These are phyloP conservation scores for Myriosclerotinia scirpicola DNA, from an alignment of 2,329 filamentous ascomycete genomes.

Conservation along the genomic window DNA sequence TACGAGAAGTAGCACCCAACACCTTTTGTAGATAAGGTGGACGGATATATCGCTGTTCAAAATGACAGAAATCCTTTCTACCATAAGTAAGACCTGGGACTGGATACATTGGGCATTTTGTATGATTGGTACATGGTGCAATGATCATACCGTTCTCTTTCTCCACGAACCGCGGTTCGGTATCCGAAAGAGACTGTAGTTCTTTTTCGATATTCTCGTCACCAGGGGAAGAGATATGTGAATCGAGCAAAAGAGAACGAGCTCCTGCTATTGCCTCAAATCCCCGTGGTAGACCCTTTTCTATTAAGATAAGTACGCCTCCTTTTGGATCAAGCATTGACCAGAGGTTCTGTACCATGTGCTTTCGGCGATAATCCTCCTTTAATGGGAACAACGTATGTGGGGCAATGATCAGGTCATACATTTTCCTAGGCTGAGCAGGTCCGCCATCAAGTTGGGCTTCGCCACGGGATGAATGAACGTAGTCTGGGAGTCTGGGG, in stretches of 20 bases:
- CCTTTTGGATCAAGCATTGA: slow-evolving; percentile 78
- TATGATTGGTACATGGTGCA: slow-evolving; percentile 85
- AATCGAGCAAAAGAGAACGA: slow-evolving; percentile 73
- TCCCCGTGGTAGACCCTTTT: slow-evolving; percentile 87
- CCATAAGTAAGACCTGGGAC: slow-evolving; percentile 67
- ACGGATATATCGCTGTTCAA: slow-evolving; percentile 83
- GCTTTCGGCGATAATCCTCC: slow-evolving; percentile 74
- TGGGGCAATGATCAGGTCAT: slow-evolving; percentile 86
- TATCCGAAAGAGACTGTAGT: slow-evolving; percentile 33
- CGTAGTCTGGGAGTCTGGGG: slow-evolving; percentile 84
- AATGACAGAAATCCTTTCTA: slow-evolving; percentile 88
- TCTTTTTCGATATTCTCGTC: slow-evolving; percentile 45
- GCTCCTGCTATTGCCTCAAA: slow-evolving; percentile 91
- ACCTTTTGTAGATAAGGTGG: slow-evolving; percentile 80
- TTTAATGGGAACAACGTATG: slow-evolving; percentile 76
- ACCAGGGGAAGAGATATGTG: slow-evolving; percentile 67
- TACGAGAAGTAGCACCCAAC: slow-evolving; percentile 65
- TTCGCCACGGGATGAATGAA: slow-evolving; percentile 62
- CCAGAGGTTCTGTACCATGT: slow-evolving; percentile 87
- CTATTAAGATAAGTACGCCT: slow-evolving; percentile 81
- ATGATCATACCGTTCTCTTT: slow-evolving; percentile 64
- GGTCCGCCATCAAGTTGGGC: slow-evolving; percentile 60
- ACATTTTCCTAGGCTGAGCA: slow-evolving; percentile 67
- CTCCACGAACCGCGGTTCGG: slow-evolving; percentile 37
- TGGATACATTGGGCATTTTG: slow-evolving; percentile 83